Base-by-base conservation (phyloP, 2,329 filamentous ascomycete species). In the Colletotrichum lentis region DNA sequence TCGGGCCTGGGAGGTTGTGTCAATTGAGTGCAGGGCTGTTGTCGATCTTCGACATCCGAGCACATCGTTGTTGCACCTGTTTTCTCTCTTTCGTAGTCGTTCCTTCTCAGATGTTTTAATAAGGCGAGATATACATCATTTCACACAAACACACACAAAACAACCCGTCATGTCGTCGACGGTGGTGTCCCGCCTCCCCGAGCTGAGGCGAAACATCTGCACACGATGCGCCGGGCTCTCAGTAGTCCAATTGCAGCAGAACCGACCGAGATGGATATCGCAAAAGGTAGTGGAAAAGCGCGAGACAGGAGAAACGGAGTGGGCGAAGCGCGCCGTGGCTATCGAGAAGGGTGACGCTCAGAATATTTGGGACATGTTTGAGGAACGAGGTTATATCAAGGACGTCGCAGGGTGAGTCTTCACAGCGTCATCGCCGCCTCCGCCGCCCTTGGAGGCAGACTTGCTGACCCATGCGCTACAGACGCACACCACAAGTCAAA, bases 361-460 rank as follows among this genome's bases (percentile, higher is more conserved):
- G 52, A 81, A 87, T 70, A 83, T 90, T 61, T 88, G 91, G 80
- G 85, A 87, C 60, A 73, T 90, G 20, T 82, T 96, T 14, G 86
- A 92, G 72, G 88, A 91, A 77, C 84, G 92, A 73, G 92, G 91
- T 50, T 89, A 87, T 71, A 82, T 95, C 69, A 92, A 94, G 74
- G 88, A 92, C 71, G 83, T 91, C 41, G 90, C 91, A 71, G 92
- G 91, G 90, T 93, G 82, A 71, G 66, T 14, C 41, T 70, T 62
- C 67, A 12, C 52, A 24, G 43, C 18, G 18, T 31, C 31, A 14
- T 47, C 27, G 4, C 47, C 31, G 47, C 20, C 27, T 7, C 27
- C 27, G 27, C 27, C 35, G 37, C 53, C 57, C 31, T 52, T 10
- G 4, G 41, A 20, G 41, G 43, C 56, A n/a, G 24, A 31, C 22